phyloP scores from a whole-genome alignment of 805 yeast genomes.

The Pichia nakasei region DNA sequence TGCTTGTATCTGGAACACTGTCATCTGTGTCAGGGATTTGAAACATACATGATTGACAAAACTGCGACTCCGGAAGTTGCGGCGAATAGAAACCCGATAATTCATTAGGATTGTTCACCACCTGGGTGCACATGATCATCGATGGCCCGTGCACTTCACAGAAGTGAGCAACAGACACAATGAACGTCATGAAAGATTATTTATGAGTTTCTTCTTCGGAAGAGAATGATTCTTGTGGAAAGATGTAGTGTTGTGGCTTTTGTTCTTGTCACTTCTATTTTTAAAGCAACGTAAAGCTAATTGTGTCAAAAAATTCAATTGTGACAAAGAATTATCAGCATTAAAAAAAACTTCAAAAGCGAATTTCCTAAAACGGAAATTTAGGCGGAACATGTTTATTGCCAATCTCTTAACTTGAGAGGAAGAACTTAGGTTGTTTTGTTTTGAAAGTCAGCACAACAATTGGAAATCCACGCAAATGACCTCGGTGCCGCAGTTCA shows the following conservation, averaged over 20 bases:
- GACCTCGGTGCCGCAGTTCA: conserved; percentile 10
- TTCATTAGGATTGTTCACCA: conserved; percentile 7
- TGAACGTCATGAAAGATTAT: conserved; percentile 28
- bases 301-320: no score
- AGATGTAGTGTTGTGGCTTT: no score
- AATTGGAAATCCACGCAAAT: no score
- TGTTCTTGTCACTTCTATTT: no score
- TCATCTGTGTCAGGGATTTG: conserved; percentile 7
- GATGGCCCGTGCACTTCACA: conserved; percentile 76
- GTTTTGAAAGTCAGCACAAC: no score
- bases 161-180: conserved; percentile 58
- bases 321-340: no score
- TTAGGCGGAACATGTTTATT: neutral
- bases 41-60: conserved; percentile 54
- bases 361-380: neutral
- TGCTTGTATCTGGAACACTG: neutral
- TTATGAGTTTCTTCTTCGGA: no score
- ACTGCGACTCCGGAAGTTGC: conserved; percentile 28
- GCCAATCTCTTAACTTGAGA: no score
- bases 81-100: conserved; percentile 26
- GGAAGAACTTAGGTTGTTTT: no score
- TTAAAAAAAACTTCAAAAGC: no score
- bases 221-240: no score
- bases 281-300: no score
- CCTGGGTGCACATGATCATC: conserved; percentile 54